Conservation (phyloP, 1,284 basidiomycete species). For the Retiboletus flavoniger region DNA sequence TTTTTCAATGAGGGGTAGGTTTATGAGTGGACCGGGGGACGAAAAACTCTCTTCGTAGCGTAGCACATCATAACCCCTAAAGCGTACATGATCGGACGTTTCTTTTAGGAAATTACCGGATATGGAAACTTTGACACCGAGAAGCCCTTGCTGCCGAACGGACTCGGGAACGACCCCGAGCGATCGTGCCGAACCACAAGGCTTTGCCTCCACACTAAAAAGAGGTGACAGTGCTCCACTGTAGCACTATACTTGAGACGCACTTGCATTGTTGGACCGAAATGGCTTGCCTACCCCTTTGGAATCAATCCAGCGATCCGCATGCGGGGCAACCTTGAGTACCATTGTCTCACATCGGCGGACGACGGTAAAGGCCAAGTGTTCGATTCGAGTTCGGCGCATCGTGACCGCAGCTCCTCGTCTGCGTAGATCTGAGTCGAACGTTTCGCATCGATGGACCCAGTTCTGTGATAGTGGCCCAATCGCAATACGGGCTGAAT, state of each 20-base stretch:
- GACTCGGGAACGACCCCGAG: slow-evolving; percentile 1
- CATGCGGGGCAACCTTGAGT: too few relatives aligned
- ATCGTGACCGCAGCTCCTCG: background rate
- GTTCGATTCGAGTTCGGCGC: background rate
- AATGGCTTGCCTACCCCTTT: background rate
- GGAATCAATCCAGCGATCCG: too few relatives aligned
- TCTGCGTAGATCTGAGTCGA: too few relatives aligned
- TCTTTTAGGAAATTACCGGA: background rate
- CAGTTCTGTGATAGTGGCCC: too few relatives aligned
- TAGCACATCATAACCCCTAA: too few relatives aligned
- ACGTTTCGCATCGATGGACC: too few relatives aligned
- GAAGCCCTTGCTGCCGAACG: slow-evolving; percentile 1
- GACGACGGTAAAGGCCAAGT: background rate
- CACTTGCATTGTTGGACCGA: background rate
- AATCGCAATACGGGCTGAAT: too few relatives aligned
- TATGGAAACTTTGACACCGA: slow-evolving; percentile 18
- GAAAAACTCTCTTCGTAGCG: too few relatives aligned
- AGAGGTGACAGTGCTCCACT: background rate
- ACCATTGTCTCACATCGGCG: background rate
- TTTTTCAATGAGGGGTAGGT: background rate
- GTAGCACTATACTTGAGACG: background rate
- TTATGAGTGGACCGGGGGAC: too few relatives aligned
- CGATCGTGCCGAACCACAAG: background rate
- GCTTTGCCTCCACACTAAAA: background rate
- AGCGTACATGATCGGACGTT: background rate